phyloP scores from a whole-genome alignment of 2,329 filamentous ascomycete species.

The Diaporthe australafricana region DNA sequence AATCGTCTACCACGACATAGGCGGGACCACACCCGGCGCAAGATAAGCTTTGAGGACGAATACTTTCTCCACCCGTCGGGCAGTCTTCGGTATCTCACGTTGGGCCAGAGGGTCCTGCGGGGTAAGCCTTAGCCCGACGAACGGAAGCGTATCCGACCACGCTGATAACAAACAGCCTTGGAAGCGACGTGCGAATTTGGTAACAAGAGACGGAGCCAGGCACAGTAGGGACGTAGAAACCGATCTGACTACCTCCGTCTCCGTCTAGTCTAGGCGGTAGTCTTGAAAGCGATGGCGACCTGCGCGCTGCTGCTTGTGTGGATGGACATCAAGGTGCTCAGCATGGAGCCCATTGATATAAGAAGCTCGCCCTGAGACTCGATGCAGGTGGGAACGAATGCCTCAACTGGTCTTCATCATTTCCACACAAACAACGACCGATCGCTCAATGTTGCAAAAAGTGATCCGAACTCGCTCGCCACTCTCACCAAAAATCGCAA shows the following conservation, averaged over 20 bases:
- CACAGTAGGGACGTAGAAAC: neutral
- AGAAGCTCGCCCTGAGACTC: neutral
- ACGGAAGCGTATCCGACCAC: too few species aligned
- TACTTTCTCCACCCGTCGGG: conserved; percentile 3
- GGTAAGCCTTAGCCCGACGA: neutral
- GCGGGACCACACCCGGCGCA: neutral
- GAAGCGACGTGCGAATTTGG: neutral
- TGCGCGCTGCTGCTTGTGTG: neutral
- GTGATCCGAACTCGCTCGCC: neutral
- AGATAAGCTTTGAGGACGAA: conserved; percentile 12
- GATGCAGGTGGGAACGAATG: too few species aligned
- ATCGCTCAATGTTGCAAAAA: neutral
- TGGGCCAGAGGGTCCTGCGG: neutral
- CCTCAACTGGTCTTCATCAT: neutral
- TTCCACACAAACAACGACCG: neutral
- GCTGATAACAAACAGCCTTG: neutral
- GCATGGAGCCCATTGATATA: conserved; percentile 1
- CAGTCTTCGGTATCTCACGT: conserved; percentile 6
- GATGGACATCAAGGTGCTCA: conserved; percentile 24
- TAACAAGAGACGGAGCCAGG: neutral
- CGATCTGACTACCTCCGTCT: too few species aligned
- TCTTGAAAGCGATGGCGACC: too few species aligned
- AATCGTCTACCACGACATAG: neutral
- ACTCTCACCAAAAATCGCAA: neutral
- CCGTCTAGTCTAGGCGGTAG: too few species aligned